These are phyloP conservation scores for Passalora sequoiae DNA, from an alignment of 2,329 filamentous ascomycete species.

Conservation along the genomic window DNA sequence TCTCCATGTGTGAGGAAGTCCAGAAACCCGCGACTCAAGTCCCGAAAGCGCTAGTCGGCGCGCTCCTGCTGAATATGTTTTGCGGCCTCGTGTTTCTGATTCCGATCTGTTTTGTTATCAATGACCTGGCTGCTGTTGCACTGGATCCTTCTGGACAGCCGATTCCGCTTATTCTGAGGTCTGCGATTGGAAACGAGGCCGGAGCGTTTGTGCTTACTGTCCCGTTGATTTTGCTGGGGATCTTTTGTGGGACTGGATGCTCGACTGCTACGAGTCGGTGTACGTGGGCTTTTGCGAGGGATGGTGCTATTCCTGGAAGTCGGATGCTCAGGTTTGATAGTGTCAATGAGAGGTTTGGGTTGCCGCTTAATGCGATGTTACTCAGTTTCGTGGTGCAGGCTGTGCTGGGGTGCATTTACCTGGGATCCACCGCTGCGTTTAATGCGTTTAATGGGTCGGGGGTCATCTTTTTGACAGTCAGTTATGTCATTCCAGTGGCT, in stretches of 20 bases:
- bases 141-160: constrained; percentile 53
- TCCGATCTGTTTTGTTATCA: constrained; percentile 64
- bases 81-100: constrained; percentile 64
- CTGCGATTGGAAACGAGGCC: constrained; percentile 53
- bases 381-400: constrained; percentile 62
- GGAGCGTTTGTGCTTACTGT: constrained; percentile 58
- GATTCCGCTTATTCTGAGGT: constrained; percentile 59
- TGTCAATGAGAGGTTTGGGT: constrained; percentile 58
- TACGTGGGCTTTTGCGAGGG: constrained; percentile 65
- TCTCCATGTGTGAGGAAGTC: constrained; percentile 72
- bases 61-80: constrained; percentile 61
- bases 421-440: constrained; percentile 64
- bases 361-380: constrained; percentile 69
- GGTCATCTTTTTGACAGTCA: constrained; percentile 63
- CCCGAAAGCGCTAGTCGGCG: constrained; percentile 63
- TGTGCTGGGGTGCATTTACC: constrained; percentile 61
- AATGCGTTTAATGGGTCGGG: constrained; percentile 53
- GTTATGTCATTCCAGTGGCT: constrained; percentile 63
- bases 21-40: constrained; percentile 61
- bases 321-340: constrained; percentile 49
- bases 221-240: constrained; percentile 60
- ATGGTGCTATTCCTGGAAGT: constrained; percentile 63
- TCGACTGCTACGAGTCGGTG: constrained; percentile 64
- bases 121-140: constrained; percentile 54
- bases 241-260: constrained; percentile 65